Evolutionary conservation across 1,284 basidiomycete species (phyloP).

Genomic region (Vanrija sp.): DNA sequence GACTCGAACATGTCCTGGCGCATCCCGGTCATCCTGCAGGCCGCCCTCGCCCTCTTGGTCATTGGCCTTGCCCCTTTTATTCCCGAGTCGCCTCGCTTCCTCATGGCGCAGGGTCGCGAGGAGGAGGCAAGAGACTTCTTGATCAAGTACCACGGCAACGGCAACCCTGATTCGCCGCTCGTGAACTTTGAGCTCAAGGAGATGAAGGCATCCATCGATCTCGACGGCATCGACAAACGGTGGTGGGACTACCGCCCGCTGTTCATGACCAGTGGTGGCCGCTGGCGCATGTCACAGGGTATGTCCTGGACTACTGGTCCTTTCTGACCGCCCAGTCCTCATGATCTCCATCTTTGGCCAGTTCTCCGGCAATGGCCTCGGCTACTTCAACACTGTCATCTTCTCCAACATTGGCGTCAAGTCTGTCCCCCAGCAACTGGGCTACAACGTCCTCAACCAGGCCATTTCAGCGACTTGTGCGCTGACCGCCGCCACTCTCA

Average conservation of each 20-base stretch:
- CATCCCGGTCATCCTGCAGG: conserved; percentile 21
- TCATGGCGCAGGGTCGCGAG: conserved; percentile 45
- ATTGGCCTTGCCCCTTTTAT: conserved; percentile 11
- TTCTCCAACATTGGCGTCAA: conserved; percentile 28
- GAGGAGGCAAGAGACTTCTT: conserved; percentile 58
- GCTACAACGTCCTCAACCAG: conserved; percentile 56
- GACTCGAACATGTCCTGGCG: conserved; percentile 18
- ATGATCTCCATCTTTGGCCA: conserved; percentile 39
- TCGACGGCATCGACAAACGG: conserved; percentile 58
- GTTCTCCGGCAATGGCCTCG: conserved; percentile 50
- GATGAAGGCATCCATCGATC: conserved; percentile 54
- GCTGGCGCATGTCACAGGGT: conserved; percentile 35
- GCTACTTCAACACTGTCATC: conserved; percentile 48
- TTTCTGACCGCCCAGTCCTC: conserved; percentile 3
- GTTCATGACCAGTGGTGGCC: conserved; percentile 28
- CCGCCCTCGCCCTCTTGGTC: conserved; percentile 6
- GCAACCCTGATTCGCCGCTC: conserved; percentile 14
- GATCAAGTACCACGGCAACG: conserved; percentile 33
- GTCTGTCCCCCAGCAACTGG: conserved; percentile 41
- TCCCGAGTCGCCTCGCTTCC: conserved; percentile 28
- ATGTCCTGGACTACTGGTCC: too few relatives aligned
- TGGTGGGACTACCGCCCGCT: conserved; percentile 26
- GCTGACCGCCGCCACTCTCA: conserved; percentile 20
- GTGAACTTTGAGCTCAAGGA: conserved; percentile 55
- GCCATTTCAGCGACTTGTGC: conserved; percentile 55